These are phyloP conservation scores for Kwoniella heveanensis DNA, from an alignment of 768 basidiomycete genomes.

Conservation along the genomic window DNA sequence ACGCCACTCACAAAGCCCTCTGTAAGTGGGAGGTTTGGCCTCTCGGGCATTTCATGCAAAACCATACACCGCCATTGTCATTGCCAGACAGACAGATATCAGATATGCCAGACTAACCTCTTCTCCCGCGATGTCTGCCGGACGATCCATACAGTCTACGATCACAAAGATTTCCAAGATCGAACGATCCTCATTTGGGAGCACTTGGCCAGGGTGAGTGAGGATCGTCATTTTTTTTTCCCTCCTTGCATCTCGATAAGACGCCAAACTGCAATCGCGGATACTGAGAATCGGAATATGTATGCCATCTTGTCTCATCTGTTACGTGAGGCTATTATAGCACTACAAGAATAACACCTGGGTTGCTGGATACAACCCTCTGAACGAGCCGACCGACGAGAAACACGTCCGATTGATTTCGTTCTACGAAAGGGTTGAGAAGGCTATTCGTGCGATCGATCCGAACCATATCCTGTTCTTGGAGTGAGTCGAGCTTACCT, in stretches of 20 bases:
- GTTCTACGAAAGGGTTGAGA: conserved; percentile 71
- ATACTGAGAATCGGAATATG: too few relatives aligned
- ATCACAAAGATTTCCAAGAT: conserved; percentile 82
- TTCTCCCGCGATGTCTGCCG: neutral
- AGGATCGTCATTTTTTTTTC: too few relatives aligned
- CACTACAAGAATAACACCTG: conserved; percentile 77
- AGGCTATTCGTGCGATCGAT: conserved; percentile 72
- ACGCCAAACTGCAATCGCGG: neutral
- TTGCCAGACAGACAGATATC: too few relatives aligned
- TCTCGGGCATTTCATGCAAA: too few relatives aligned
- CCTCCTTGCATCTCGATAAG: neutral
- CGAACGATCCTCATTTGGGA: conserved; percentile 76
- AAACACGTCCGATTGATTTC: conserved; percentile 66
- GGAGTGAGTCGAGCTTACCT: conserved; percentile 60
- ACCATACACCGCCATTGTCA: too few relatives aligned
- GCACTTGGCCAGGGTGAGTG: conserved; percentile 63
- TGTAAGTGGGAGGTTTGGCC: conserved; percentile 37
- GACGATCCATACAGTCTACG: conserved; percentile 64
- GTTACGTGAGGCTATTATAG: conserved; percentile 15
- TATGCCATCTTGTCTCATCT: too few relatives aligned
- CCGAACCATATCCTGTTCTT: conserved; percentile 73
- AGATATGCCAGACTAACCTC: too few relatives aligned
- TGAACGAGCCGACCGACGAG: conserved; percentile 81
- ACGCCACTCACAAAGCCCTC: conserved; percentile 40
- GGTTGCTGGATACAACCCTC: conserved; percentile 83